phyloP scores from a whole-genome alignment of 495 filamentous ascomycete species.

The Penicillium antarcticum region DNA sequence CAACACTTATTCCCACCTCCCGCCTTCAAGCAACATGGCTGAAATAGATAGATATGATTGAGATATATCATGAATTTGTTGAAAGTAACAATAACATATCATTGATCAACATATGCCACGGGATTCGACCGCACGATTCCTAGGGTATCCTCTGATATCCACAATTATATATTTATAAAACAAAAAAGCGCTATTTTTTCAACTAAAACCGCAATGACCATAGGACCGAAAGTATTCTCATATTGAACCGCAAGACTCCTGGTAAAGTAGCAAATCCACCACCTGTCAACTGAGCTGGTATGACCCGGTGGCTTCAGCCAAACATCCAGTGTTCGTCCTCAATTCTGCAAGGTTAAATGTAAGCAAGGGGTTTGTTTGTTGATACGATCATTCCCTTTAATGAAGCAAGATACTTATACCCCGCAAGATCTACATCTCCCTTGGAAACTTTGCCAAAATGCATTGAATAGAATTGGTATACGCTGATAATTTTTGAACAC shows the following conservation, averaged over 20 bases:
- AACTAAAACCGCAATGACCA: too few species aligned
- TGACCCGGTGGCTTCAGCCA: background rate
- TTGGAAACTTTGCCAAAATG: background rate
- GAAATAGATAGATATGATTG: too few species aligned
- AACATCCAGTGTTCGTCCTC: background rate
- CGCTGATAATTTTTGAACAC: constrained; percentile 6
- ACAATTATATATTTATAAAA: too few species aligned
- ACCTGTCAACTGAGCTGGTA: background rate
- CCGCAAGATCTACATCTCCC: background rate
- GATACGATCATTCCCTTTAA: background rate
- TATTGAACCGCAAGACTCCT: too few species aligned
- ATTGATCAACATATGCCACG: too few species aligned
- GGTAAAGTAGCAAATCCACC: background rate
- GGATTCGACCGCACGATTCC: too few species aligned
- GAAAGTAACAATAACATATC: too few species aligned
- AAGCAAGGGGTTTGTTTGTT: constrained; percentile 3
- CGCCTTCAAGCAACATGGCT: too few species aligned
- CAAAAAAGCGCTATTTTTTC: too few species aligned
- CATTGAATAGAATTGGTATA: constrained; percentile 9
- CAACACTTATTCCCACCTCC: background rate
- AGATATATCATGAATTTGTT: too few species aligned
- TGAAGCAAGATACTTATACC: background rate
- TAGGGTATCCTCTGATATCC: too few species aligned
- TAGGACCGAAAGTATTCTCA: too few species aligned
- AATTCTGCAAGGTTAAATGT: background rate